A percentile compares a stretch with the other conserved stretches of the same genome.
Evolutionary conservation across 495 filamentous ascomycete genomes (phyloP).

Genomic region (Cairneyella variabilis): DNA sequence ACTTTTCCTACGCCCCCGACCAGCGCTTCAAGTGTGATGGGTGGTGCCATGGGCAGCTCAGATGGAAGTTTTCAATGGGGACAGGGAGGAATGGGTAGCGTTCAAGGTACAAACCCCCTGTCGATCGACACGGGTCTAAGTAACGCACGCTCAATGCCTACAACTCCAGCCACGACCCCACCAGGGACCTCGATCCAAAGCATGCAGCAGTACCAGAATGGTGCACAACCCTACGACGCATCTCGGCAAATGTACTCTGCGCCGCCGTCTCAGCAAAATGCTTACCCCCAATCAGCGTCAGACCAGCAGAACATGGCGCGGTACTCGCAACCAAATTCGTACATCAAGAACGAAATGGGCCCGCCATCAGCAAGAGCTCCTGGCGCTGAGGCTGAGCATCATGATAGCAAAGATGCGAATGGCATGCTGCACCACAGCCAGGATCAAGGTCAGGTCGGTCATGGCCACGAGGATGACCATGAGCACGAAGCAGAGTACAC

Average conservation of each 20-base stretch:
- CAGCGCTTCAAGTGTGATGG: slow-evolving; percentile 86
- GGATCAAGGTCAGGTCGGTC: slow-evolving; percentile 49
- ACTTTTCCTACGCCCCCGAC: slow-evolving; percentile 94
- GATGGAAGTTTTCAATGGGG: slow-evolving; percentile 70
- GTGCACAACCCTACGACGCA: slow-evolving; percentile 68
- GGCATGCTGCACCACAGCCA: slow-evolving; percentile 52
- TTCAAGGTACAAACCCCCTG: slow-evolving; percentile 67
- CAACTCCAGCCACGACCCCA: slow-evolving; percentile 90
- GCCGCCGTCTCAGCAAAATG: slow-evolving; percentile 61
- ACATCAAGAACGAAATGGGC: slow-evolving; percentile 89
- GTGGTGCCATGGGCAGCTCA: slow-evolving; percentile 59
- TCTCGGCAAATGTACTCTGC: slow-evolving; percentile 80
- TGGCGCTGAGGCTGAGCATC: slow-evolving; percentile 54
- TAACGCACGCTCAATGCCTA: slow-evolving; percentile 84
- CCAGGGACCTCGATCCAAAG: slow-evolving; percentile 72
- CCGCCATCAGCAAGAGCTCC: slow-evolving; percentile 66
- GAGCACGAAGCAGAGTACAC: slow-evolving; percentile 80
- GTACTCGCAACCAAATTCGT: slow-evolving; percentile 63
- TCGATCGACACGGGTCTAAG: slow-evolving; percentile 81
- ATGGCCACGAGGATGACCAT: slow-evolving; percentile 58
- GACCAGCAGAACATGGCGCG: slow-evolving; percentile 65
- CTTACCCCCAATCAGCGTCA: slow-evolving; percentile 63
- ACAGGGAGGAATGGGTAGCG: slow-evolving; percentile 51
- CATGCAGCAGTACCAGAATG: slow-evolving; percentile 71
- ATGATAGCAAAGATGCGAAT: slow-evolving; percentile 66